Base-by-base conservation (phyloP, 352 stramenopile species). In the Pythium grandisporangium region DNA sequence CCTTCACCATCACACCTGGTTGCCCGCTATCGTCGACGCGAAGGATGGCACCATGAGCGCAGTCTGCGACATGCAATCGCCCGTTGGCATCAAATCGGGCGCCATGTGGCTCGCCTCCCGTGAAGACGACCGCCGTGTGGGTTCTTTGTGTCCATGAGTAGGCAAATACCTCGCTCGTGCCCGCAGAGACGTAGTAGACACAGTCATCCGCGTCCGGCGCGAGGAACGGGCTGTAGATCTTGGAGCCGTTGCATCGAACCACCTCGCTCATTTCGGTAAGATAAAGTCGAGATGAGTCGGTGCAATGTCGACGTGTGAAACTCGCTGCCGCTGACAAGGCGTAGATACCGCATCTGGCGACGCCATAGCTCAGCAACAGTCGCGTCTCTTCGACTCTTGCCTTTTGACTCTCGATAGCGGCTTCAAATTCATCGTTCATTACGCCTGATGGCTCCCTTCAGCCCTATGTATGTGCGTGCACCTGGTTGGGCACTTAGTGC, bases 141-240 rank as follows among this genome's bases (percentile, higher is more conserved):
- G 44, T 50, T 23, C 68, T 63, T 2, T 45, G 16, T 12, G 20
- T 34, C 12, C 43, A 46, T 5, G 45, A 48, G 47, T 68, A 66
- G 3, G 54, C 37, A 30, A 77, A 87, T 32, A 91, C 58, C 45
- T 93, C 78, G 29, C 72, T 69, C 2, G 75, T 85, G 10, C 51
- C 69, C 6, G 69, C 61, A 2, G 80, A 91, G 7, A 93, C 70
- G 46, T 89, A 93, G 55, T 72, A 77, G 25, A 86, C 60, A 35
- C 33, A 47, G 20, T 53, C 49, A 16, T 37, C 21, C 5, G 35
- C 21, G 17, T 66, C 52, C 16, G 38, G 37, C 16, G 30, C 42
- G 26, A 84, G 58, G 39, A 88, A 90, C 22, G 75, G 77, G 24
- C 61, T 83, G 55, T 78, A 90, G 43, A 90, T 72, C 56, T 87